Conservation (phyloP, 352 stramenopile genomes). For the Phytophthora nicotianae region DNA sequence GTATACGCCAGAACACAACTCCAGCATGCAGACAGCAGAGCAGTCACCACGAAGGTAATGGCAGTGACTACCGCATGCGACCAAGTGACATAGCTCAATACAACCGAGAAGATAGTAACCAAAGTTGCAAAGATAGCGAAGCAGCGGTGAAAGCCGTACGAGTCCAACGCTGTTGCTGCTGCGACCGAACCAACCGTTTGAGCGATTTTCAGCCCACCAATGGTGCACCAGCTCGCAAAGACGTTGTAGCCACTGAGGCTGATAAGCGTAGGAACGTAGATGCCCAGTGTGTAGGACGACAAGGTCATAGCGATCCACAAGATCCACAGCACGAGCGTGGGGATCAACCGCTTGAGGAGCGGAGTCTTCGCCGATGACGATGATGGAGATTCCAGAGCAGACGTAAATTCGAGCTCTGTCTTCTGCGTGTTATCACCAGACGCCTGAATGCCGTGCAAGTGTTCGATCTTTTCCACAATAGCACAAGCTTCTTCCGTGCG, state of each 20-base stretch:
- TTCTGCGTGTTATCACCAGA: constrained; percentile 5
- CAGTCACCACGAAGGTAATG: constrained; percentile 20
- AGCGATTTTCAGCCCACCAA: constrained; percentile 22
- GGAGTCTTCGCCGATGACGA: constrained; percentile 7
- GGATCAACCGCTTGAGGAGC: constrained; percentile 2
- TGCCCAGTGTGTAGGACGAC: constrained; percentile 28
- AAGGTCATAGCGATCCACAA: constrained; percentile 28
- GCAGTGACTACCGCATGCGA: constrained; percentile 19
- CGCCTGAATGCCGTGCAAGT: background rate
- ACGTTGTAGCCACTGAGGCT: constrained; percentile 43
- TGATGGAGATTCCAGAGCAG: constrained; percentile 8
- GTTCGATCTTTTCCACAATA: constrained; percentile 29
- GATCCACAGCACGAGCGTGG: constrained; percentile 13
- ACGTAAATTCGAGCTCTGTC: constrained; percentile 6
- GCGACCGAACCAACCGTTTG: constrained; percentile 31
- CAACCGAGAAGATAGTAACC: constrained; percentile 12
- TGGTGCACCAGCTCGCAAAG: constrained; percentile 32
- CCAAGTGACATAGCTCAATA: constrained; percentile 35
- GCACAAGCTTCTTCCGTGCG: constrained; percentile 30
- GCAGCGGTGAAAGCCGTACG: constrained; percentile 16
- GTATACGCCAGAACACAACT: constrained; percentile 32
- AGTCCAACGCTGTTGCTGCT: constrained; percentile 23
- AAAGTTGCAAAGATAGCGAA: constrained; percentile 23
- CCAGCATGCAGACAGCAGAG: constrained; percentile 33
- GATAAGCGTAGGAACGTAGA: constrained; percentile 38